Base-by-base conservation (phyloP, 805 yeast species). In the Maudiozyma turicensis region DNA sequence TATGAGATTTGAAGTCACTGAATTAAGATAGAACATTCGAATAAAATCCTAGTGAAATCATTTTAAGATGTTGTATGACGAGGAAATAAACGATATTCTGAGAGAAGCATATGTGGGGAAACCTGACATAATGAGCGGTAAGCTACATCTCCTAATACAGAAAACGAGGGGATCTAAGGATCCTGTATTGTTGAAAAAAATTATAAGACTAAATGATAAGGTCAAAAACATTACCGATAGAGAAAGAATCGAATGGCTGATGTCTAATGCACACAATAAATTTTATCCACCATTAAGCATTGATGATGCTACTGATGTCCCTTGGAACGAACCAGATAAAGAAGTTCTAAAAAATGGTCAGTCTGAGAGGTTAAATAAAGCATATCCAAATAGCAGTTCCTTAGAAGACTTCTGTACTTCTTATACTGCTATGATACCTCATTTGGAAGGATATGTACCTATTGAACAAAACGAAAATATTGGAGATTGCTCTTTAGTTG, bases 401-500 rank as follows among this genome's bases (percentile, higher is more conserved):
- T 39, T 54, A 32, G 38, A 37, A 40, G 14, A 45, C 54, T 14
- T 10, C 3, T 20, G 26, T 4, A 9, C 34, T 53, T 48, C 52
- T 32, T 10, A 50, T 48, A 8, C 50, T n/a, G 26, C 2, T 20
- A 20, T 4, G 26, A 20, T 20, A 20, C 26, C 26, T 20, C 26
- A 20, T 20, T 20, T 20, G 26, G 26, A 20, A 4, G 26, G 26
- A 20, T 20, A 20, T 20, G 5, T 42, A 8, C 46, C 26, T 4
- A 45, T 62, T 7, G 53, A 54, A 28, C 69, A 65, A 49, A 52
- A 56, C 41, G 43, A 41, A 13, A 57, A 57, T 44, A 54, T 65
- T n/a, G 50, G 79, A 8, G 82, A 86, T 62, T 87, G 95, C 64
- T 85, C 95, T 0, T 78, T 86, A 59, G 86, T 86, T 3, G 80